These are phyloP conservation scores for Rosa multiflora DNA, from an alignment of 306 rosid genomes.

Conservation along the genomic window DNA sequence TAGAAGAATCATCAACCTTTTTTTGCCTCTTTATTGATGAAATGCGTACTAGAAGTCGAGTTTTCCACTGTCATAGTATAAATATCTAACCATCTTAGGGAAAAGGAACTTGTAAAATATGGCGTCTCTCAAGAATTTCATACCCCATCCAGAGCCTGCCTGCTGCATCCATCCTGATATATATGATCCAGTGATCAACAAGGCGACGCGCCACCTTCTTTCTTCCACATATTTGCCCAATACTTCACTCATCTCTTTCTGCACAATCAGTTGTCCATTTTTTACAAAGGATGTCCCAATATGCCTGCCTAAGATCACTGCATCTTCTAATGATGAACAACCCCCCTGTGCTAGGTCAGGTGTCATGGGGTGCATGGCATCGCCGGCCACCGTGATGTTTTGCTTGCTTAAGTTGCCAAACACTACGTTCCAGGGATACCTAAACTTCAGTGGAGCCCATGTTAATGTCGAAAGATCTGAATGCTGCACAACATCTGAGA, in stretches of 20 bases:
- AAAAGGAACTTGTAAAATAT: neutral
- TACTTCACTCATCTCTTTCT: neutral
- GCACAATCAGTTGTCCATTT: neutral
- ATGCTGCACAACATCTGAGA: slow-evolving; percentile 2
- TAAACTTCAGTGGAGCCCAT: slow-evolving; percentile 21
- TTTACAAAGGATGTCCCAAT: neutral
- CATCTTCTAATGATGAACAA: slow-evolving; percentile 22
- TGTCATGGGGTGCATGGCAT: slow-evolving; percentile 36
- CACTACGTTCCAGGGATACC: slow-evolving; percentile 29
- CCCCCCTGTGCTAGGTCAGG: slow-evolving; percentile 26
- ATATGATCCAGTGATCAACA: neutral
- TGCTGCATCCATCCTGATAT: slow-evolving; percentile 10
- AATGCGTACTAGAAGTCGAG: neutral
- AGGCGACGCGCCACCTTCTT: slow-evolving; percentile 1
- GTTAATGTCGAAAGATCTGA: slow-evolving; percentile 26
- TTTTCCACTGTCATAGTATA: neutral
- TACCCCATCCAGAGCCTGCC: slow-evolving; percentile 11
- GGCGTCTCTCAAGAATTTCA: slow-evolving; percentile 13
- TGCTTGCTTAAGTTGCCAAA: slow-evolving; percentile 14
- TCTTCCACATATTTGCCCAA: neutral
- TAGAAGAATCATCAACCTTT: neutral
- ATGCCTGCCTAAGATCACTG: slow-evolving; percentile 14
- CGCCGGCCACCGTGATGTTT: slow-evolving; percentile 22
- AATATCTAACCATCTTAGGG: neutral
- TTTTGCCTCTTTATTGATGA: neutral